phyloP scores from a whole-genome alignment of 1,284 basidiomycete species.

The Takashimella koratensis region DNA sequence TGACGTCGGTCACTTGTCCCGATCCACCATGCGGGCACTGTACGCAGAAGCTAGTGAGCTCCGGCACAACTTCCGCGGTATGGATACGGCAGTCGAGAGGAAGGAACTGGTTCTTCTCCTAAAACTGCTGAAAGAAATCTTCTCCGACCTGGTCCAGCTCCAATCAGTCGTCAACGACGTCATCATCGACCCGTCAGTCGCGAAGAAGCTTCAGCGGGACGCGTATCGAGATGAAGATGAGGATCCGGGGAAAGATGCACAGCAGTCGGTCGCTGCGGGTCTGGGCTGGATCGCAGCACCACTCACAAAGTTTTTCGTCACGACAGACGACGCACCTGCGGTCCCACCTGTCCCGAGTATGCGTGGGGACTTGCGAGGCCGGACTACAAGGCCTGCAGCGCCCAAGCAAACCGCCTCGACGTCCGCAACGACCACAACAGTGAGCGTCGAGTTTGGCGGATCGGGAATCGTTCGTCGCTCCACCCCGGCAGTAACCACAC shows the following conservation, averaged over 20 bases:
- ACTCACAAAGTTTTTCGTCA: constrained; percentile 47
- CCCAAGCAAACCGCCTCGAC: constrained; percentile 76
- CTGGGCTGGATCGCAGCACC: constrained; percentile 66
- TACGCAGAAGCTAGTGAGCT: constrained; percentile 67
- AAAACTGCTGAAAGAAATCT: constrained; percentile 79
- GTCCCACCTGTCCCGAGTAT: constrained; percentile 7
- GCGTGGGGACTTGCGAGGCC: background rate
- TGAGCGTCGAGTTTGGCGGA: constrained; percentile 88
- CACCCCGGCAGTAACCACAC: constrained; percentile 56
- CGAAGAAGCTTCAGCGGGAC: constrained; percentile 62
- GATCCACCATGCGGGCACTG: constrained; percentile 73
- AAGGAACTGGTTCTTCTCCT: constrained; percentile 80
- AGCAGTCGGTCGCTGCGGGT: constrained; percentile 28
- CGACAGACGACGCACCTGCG: constrained; percentile 24
- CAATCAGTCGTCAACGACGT: constrained; percentile 83
- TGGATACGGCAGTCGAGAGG: constrained; percentile 63
- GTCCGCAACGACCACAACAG: constrained; percentile 77
- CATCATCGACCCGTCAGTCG: constrained; percentile 77
- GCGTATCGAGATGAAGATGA: constrained; percentile 56
- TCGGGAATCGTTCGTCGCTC: constrained; percentile 64
- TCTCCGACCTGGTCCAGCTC: constrained; percentile 76
- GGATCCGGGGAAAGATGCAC: constrained; percentile 37
- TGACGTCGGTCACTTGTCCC: constrained; percentile 83
- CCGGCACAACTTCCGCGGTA: constrained; percentile 66
- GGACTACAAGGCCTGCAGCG: constrained; percentile 35